phyloP scores from a whole-genome alignment of 495 filamentous ascomycete species.

The Aspergillus nanangensis region DNA sequence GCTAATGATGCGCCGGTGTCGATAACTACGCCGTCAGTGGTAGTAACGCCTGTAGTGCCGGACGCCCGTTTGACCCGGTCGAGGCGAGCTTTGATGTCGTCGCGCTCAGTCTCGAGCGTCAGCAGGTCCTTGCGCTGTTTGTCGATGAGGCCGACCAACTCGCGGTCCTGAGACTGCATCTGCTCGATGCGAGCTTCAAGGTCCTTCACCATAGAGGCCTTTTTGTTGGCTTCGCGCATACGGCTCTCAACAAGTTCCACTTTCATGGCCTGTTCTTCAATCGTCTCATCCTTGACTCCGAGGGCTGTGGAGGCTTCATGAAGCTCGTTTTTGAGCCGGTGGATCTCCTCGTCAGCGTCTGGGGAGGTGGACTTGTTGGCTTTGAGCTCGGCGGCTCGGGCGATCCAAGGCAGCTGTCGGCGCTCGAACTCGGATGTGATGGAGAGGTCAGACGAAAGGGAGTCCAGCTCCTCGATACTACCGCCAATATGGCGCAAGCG shows the following conservation, averaged over 20 bases:
- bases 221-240: conserved; percentile 52
- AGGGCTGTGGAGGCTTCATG: conserved; percentile 58
- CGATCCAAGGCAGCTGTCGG: conserved; percentile 71
- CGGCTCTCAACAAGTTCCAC: conserved; percentile 49
- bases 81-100: conserved; percentile 69
- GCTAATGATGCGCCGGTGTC: conserved; percentile 41
- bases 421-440: conserved; percentile 84
- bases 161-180: conserved; percentile 37
- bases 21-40: conserved; percentile 39
- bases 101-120: conserved; percentile 56
- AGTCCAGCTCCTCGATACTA: conserved; percentile 67
- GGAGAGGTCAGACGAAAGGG: conserved; percentile 67
- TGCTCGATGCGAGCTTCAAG: conserved; percentile 61
- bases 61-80: conserved; percentile 49
- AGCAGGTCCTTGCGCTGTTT: conserved; percentile 40
- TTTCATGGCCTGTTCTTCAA: conserved; percentile 80
- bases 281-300: conserved; percentile 84
- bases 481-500: conserved; percentile 62
- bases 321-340: conserved; percentile 68
- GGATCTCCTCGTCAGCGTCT: conserved; percentile 76
- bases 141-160: conserved; percentile 34
- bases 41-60: conserved; percentile 47
- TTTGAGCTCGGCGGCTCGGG: conserved; percentile 74
- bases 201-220: conserved; percentile 41
- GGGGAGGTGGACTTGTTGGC: conserved; percentile 70